A percentile compares a stretch with the other conserved stretches of the same genome.
Evolutionary conservation across 441 rosid genomes (phyloP).

Genomic region (Jatropha multifida): DNA sequence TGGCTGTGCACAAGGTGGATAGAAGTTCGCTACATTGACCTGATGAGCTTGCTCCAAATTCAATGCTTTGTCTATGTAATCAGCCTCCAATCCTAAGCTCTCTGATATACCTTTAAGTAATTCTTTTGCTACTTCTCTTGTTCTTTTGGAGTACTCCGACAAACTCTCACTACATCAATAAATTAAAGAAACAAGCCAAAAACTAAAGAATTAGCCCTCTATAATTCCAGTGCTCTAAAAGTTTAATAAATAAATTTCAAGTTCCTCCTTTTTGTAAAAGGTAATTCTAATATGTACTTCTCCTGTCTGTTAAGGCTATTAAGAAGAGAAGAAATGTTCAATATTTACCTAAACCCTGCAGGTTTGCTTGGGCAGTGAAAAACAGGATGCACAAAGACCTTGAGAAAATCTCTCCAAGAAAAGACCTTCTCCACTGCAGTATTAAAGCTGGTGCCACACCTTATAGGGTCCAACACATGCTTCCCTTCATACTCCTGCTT

Average conservation of each 20-base stretch:
- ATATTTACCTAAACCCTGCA: slow-evolving; percentile 38
- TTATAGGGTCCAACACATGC: slow-evolving; percentile 50
- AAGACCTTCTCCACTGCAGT: slow-evolving; percentile 37
- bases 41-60: slow-evolving; percentile 37
- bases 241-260: neutral
- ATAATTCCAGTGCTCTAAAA: too few species aligned
- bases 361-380: slow-evolving; percentile 48
- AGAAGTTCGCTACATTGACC: slow-evolving; percentile 32
- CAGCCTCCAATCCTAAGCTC: slow-evolving; percentile 29
- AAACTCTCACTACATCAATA: neutral
- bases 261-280: too few species aligned
- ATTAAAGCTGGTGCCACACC: slow-evolving; percentile 58
- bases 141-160: slow-evolving; percentile 18
- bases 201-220: neutral
- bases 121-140: slow-evolving; percentile 21
- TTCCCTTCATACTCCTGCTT: slow-evolving; percentile 44
- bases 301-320: neutral
- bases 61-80: slow-evolving; percentile 33
- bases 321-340: neutral
- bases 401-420: slow-evolving; percentile 57
- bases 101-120: slow-evolving; percentile 23
- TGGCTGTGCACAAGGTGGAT: slow-evolving; percentile 57
- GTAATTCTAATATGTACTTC: neutral
- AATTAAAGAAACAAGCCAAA: neutral
- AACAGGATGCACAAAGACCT: slow-evolving; percentile 39